Percentiles rank a stretch among this genome's conserved stretches.
These are phyloP conservation scores for Hypholoma fasciculare DNA, from an alignment of 768 basidiomycete genomes.

Conservation along the genomic window DNA sequence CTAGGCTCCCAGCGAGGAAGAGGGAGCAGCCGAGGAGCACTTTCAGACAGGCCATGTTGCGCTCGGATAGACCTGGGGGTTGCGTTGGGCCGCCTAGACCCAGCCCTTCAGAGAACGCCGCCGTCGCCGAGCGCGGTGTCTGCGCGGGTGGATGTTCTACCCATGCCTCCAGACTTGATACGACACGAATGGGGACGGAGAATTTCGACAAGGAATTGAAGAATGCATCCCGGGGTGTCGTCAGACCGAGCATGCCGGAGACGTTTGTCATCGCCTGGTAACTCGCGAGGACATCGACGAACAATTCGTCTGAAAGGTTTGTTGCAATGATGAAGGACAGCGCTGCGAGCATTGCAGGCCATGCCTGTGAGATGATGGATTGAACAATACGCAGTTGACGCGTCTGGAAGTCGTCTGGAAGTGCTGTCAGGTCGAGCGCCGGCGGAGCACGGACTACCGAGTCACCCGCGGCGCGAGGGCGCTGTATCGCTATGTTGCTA, in stretches of 20 bases:
- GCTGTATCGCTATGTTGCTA: conserved; percentile 65
- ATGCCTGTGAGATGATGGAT: conserved; percentile 82
- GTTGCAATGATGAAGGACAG: conserved; percentile 89
- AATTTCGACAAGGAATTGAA: conserved; percentile 88
- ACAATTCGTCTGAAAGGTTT: conserved; percentile 89
- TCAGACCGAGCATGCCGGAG: conserved; percentile 83
- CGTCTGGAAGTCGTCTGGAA: conserved; percentile 52
- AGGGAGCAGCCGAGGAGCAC: conserved; percentile 75
- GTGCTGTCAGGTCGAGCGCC: conserved; percentile 60
- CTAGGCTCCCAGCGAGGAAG: conserved; percentile 82
- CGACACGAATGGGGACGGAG: conserved; percentile 87
- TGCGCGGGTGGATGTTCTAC: conserved; percentile 40
- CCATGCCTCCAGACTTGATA: conserved; percentile 74
- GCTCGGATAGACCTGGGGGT: conserved; percentile 78
- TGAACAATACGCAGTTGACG: conserved; percentile 63
- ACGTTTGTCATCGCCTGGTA: conserved; percentile 86
- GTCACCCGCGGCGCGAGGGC: conserved; percentile 61
- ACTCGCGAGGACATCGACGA: conserved; percentile 81
- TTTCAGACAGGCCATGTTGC: conserved; percentile 90
- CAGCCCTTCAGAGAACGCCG: conserved; percentile 65
- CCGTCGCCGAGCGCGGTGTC: conserved; percentile 60
- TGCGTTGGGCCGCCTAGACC: conserved; percentile 54
- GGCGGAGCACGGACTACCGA: conserved; percentile 70
- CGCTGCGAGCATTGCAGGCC: conserved; percentile 92
- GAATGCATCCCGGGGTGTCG: conserved; percentile 92